These are phyloP conservation scores for Ophiocordyceps sinensis DNA, from an alignment of 2,329 filamentous ascomycete species.

Conservation along the genomic window DNA sequence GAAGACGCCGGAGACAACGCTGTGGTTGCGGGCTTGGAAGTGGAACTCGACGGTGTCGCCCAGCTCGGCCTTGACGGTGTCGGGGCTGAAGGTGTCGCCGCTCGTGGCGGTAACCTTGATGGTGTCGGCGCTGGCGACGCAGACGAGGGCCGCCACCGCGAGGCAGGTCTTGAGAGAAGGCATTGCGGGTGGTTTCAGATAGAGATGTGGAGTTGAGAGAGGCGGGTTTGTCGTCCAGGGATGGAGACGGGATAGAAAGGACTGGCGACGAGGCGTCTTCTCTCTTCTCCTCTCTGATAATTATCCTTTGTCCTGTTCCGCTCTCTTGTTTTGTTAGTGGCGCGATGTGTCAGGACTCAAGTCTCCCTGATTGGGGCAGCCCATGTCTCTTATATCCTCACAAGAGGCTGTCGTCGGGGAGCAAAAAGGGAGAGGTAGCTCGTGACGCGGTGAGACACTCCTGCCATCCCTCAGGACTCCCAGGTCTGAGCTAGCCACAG, in stretches of 20 bases:
- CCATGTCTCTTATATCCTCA: not conserved
- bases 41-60: conserved; percentile 22
- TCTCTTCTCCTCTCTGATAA: not conserved
- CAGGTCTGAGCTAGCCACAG: conserved; percentile 1
- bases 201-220: not conserved
- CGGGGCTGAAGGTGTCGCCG: conserved; percentile 18
- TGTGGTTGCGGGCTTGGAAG: conserved; percentile 22
- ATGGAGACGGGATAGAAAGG: not conserved
- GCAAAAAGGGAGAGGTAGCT: not conserved
- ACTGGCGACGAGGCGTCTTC: not conserved
- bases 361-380: not conserved
- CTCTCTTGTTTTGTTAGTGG: not conserved
- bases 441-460: not conserved
- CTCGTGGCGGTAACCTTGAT: conserved; percentile 19
- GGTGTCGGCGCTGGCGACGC: conserved; percentile 14
- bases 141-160: conserved; percentile 10
- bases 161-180: conserved; percentile 13
- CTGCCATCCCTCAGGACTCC: not conserved
- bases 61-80: conserved; percentile 15
- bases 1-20: conserved; percentile 21
- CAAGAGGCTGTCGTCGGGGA: not conserved
- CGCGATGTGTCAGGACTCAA: not conserved
- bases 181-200: conserved; percentile 7
- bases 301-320: not conserved
- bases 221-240: not conserved